A percentile compares a stretch with the other conserved stretches of the same genome.
Evolutionary conservation across 2,329 filamentous ascomycete genomes (phyloP).

Genomic region (Epichloe hybrida): DNA sequence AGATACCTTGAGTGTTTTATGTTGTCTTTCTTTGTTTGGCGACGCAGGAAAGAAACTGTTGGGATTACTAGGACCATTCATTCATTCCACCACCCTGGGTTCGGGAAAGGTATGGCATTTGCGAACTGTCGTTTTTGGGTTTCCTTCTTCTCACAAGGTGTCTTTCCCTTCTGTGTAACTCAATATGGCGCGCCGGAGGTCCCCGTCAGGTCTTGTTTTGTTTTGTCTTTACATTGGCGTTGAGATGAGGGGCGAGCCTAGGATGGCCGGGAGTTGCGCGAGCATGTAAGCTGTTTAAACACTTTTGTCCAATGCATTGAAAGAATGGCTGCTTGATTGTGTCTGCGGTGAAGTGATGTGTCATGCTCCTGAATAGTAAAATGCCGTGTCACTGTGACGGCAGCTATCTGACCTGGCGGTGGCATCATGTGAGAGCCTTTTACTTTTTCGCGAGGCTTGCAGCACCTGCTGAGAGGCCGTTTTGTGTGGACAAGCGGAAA

Average conservation of each 20-base stretch:
- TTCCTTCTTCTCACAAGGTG: not conserved
- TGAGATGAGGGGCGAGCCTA: not conserved
- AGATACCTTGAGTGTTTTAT: not conserved
- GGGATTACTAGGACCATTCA: not conserved
- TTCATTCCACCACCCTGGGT: not conserved
- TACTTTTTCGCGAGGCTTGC: no score
- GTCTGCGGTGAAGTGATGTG: no score
- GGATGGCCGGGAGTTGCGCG: not conserved
- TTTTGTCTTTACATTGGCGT: not conserved
- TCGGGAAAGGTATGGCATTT: not conserved
- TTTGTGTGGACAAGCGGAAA: no score
- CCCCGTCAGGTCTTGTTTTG: not conserved
- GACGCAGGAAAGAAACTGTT: not conserved
- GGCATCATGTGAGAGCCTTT: no score
- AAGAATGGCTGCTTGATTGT: no score
- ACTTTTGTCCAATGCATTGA: not conserved
- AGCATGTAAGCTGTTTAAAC: not conserved
- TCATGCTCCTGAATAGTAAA: no score
- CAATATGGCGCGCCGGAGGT: not conserved
- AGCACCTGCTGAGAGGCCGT: no score
- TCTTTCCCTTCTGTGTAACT: not conserved
- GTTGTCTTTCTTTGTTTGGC: not conserved
- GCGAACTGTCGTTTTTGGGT: not conserved
- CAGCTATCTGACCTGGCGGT: no score
- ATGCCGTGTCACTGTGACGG: no score